A percentile compares a stretch with the other conserved stretches of the same genome.
These are phyloP conservation scores for Cyanidioschyzon merolae DNA, from an alignment of 23 red algal genomes.

Conservation along the genomic window DNA sequence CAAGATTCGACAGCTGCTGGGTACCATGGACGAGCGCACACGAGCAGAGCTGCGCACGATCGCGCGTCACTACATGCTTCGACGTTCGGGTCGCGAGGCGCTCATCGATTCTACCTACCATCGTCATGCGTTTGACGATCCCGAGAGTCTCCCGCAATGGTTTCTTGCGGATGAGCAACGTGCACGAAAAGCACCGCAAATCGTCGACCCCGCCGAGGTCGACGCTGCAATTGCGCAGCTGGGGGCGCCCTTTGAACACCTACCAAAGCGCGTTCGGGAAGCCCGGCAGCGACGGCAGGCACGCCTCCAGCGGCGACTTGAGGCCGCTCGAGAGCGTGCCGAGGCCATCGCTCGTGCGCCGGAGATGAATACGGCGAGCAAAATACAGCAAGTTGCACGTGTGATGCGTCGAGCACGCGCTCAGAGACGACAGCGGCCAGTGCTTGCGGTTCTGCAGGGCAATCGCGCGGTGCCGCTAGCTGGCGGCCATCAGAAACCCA, in stretches of 20 bases:
- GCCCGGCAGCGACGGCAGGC: constrained; percentile 46
- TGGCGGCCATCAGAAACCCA: constrained; percentile 16
- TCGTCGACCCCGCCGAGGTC: constrained; percentile 55
- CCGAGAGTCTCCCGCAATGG: constrained; percentile 53
- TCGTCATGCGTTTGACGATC: constrained; percentile 75
- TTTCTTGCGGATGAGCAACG: constrained; percentile 67
- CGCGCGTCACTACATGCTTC: constrained; percentile 25
- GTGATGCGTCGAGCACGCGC: constrained; percentile 33
- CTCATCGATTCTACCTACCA: constrained; percentile 76
- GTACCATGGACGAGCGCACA: constrained; percentile 43
- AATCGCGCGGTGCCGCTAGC: constrained; percentile 20
- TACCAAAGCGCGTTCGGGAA: constrained; percentile 65
- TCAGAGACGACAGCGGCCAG: constrained; percentile 51
- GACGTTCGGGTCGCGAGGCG: constrained; percentile 31
- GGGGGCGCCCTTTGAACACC: constrained; percentile 34
- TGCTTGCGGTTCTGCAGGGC: constrained; percentile 31
- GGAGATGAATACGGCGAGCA: constrained; percentile 33
- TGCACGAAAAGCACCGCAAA: constrained; percentile 25
- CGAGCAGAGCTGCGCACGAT: constrained; percentile 64
- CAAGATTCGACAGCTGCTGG: no score
- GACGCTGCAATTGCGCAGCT: constrained; percentile 42
- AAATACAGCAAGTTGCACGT: constrained; percentile 58
- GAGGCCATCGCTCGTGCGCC: constrained; percentile 55
- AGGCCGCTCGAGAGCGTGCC: constrained; percentile 45
- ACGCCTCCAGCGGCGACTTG: constrained; percentile 30